These are phyloP conservation scores for Cantharellus cinnabarinus DNA, from an alignment of 768 basidiomycete genomes.

Conservation along the genomic window DNA sequence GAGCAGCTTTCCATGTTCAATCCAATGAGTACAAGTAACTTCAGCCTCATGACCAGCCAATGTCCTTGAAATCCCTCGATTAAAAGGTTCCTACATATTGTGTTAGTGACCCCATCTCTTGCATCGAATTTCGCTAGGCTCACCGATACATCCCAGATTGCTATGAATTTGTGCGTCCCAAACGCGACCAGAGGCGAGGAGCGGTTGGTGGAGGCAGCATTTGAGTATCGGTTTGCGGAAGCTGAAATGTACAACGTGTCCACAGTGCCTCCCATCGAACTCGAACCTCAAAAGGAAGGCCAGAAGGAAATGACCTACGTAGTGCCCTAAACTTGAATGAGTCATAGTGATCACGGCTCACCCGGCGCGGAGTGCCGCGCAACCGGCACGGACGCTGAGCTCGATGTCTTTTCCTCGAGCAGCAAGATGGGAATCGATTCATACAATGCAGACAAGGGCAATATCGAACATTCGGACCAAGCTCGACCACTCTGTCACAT, in stretches of 20 bases:
- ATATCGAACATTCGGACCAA: too few relatives aligned
- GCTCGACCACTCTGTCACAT: too few relatives aligned
- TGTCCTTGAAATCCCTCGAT: conserved; percentile 42
- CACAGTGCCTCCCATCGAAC: not conserved
- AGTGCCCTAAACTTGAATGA: too few relatives aligned
- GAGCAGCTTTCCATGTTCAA: conserved; percentile 31
- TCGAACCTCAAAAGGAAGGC: not conserved
- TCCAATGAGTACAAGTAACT: conserved; percentile 54
- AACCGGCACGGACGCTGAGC: too few relatives aligned
- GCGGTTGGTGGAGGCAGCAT: conserved; percentile 20
- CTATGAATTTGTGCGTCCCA: conserved; percentile 33
- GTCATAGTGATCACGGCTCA: too few relatives aligned
- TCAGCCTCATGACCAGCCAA: conserved; percentile 53
- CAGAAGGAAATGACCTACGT: too few relatives aligned
- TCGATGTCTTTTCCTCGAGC: too few relatives aligned
- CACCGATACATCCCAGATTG: conserved; percentile 39
- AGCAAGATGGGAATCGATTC: too few relatives aligned
- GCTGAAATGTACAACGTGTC: conserved; percentile 23
- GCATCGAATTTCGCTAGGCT: too few relatives aligned
- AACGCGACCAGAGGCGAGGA: conserved; percentile 28
- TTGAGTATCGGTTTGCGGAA: conserved; percentile 27
- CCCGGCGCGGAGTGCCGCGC: too few relatives aligned
- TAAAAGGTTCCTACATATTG: conserved; percentile 7
- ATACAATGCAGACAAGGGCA: too few relatives aligned
- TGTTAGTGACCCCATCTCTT: too few relatives aligned